phyloP scores from a whole-genome alignment of 805 yeast species.

The Metschnikowia noctiluminum region DNA sequence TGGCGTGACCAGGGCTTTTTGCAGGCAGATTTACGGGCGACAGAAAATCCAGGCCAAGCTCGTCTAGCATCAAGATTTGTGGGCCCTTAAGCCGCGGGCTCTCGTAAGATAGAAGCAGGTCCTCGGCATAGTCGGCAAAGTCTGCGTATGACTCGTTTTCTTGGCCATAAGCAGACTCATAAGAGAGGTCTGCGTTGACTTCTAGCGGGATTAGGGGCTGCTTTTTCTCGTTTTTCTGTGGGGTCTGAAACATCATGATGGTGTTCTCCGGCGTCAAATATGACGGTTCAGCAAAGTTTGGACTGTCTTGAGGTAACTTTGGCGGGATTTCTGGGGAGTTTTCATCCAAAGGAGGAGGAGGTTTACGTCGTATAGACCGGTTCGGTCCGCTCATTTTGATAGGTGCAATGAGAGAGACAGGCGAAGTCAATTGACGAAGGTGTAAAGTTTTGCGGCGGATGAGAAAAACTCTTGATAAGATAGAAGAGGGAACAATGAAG shows the following conservation, averaged over 20 bases:
- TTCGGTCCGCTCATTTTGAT: constrained; percentile 3
- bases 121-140: constrained; percentile 16
- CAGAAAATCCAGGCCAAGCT: constrained; percentile 1
- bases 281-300: background rate
- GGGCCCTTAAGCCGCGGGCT: constrained; percentile 42
- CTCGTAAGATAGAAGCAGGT: constrained; percentile 24
- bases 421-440: no score
- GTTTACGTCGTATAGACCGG: constrained; percentile 13
- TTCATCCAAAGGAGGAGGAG: constrained; percentile 14
- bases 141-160: background rate
- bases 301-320: background rate
- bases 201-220: background rate
- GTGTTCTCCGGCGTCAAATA: constrained; percentile 5
- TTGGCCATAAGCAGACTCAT: background rate
- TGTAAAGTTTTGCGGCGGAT: background rate
- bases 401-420: no score
- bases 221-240: background rate
- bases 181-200: constrained; percentile 3
- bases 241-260: background rate
- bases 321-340: background rate
- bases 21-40: background rate
- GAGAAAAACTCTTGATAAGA: no score
- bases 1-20: background rate
- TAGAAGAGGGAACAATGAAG: no score
- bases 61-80: no score